Evolutionary conservation across 2,329 filamentous ascomycete species (phyloP).

Genomic region (Sclerotinia subarctica): DNA sequence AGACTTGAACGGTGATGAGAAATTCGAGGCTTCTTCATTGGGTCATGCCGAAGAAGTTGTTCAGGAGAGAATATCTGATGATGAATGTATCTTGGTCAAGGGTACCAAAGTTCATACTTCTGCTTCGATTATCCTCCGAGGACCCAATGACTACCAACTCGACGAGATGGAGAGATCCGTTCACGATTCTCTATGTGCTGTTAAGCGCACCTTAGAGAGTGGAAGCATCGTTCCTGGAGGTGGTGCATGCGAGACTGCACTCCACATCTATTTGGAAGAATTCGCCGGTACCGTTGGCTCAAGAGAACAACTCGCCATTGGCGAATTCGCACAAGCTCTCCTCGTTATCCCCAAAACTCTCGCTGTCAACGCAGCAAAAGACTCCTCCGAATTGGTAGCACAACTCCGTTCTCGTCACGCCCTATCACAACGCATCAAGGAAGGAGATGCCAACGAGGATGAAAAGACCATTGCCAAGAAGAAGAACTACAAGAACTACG

Average conservation of each 20-base stretch:
- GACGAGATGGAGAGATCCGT: conserved; percentile 99
- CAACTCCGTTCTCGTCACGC: conserved; percentile 94
- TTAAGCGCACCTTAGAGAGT: conserved; percentile 95
- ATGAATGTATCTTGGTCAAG: conserved; percentile 96
- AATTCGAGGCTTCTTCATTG: conserved; percentile 85
- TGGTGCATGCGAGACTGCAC: conserved; percentile 94
- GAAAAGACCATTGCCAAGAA: conserved; percentile 88
- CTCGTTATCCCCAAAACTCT: conserved; percentile 95
- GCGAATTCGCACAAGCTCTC: conserved; percentile 92
- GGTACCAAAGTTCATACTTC: conserved; percentile 92
- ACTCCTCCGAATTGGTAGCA: conserved; percentile 89
- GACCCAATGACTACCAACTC: conserved; percentile 91
- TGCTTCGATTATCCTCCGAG: conserved; percentile 92
- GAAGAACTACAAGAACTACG: conserved; percentile 99
- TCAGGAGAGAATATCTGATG: conserved; percentile 98
- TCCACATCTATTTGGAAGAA: conserved; percentile 98
- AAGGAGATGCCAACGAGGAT: conserved; percentile 79
- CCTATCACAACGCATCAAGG: conserved; percentile 84
- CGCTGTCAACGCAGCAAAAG: conserved; percentile 95
- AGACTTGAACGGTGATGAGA: conserved; percentile 95
- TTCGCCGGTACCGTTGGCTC: conserved; percentile 97
- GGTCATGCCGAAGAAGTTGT: conserved; percentile 92
- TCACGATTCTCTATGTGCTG: conserved; percentile 92
- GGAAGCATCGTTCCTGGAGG: conserved; percentile 95
- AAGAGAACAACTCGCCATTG: conserved; percentile 94